Conservation (phyloP, 2,329 filamentous ascomycete genomes). For the Aspergillus vadensis region DNA sequence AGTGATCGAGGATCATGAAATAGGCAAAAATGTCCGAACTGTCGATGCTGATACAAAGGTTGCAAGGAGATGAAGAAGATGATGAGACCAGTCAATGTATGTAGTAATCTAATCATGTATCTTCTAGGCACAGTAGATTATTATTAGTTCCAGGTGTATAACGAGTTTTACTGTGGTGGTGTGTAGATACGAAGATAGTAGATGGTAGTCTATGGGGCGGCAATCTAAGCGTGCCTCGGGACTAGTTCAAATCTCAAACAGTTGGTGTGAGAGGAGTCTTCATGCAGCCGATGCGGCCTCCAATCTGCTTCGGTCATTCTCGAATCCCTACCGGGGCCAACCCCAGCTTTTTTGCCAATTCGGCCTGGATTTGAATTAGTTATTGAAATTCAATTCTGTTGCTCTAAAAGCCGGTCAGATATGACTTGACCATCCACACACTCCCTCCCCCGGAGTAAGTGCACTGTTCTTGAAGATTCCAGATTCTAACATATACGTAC, state of each 20-base stretch:
- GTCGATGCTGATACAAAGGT: no score
- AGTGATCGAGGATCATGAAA: no score
- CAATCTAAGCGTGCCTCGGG: neutral
- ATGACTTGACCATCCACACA: no score
- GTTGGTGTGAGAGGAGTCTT: slow-evolving; percentile 18
- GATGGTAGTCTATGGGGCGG: no score
- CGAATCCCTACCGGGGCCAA: slow-evolving; percentile 13
- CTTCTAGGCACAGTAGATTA: no score
- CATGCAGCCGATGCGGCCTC: slow-evolving; percentile 15
- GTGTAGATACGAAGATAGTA: neutral
- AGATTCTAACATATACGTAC: neutral
- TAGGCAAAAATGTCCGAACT: no score
- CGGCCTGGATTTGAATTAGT: neutral
- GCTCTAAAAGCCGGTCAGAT: neutral
- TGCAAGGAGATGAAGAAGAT: no score
- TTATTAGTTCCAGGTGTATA: no score
- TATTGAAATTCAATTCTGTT: neutral
- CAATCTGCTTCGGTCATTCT: slow-evolving; percentile 11
- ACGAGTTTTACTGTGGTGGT: neutral
- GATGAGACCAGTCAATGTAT: no score
- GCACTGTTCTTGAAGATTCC: neutral
- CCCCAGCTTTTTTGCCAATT: slow-evolving; percentile 12
- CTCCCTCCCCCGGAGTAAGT: no score
- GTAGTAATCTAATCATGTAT: no score
- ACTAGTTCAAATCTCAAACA: slow-evolving; percentile 24